These are phyloP conservation scores for Komagataella ulmi DNA, from an alignment of 805 yeast genomes.

Conservation along the genomic window DNA sequence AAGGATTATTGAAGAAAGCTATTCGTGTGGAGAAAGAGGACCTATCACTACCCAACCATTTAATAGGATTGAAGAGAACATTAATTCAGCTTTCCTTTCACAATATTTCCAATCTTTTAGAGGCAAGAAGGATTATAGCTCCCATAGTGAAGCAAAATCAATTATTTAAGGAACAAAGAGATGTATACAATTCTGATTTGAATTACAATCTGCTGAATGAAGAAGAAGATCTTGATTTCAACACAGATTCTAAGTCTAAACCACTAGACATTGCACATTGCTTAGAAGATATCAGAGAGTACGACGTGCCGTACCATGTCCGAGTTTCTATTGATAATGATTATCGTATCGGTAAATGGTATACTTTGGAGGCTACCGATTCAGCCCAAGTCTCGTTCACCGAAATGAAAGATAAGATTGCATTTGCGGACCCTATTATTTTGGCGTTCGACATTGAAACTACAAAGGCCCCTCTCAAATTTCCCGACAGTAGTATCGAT, in stretches of 20 bases:
- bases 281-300: constrained; percentile 77
- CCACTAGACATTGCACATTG: constrained; percentile 43
- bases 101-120: constrained; percentile 59
- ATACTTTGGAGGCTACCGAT: constrained; percentile 54
- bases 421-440: constrained; percentile 96
- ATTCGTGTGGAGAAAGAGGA: constrained; percentile 62
- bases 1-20: constrained; percentile 43
- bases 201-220: constrained; percentile 19
- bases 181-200: constrained; percentile 47
- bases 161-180: constrained; percentile 45
- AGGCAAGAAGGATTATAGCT: constrained; percentile 54
- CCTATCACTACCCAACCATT: constrained; percentile 70
- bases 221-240: constrained; percentile 16
- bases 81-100: constrained; percentile 61
- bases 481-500: constrained; percentile 85
- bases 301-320: constrained; percentile 94
- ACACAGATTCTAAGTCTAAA: constrained; percentile 6
- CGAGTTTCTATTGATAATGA: constrained; percentile 88
- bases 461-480: constrained; percentile 88
- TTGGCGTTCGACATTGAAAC: constrained; percentile 97
- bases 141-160: constrained; percentile 66
- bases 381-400: constrained; percentile 33
- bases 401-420: constrained; percentile 62
- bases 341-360: constrained; percentile 94
- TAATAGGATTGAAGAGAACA: constrained; percentile 57